A percentile compares a stretch with the other conserved stretches of the same genome.
Evolutionary conservation across 2,329 filamentous ascomycete genomes (phyloP).

Genomic region (Talaromyces amestolkiae): DNA sequence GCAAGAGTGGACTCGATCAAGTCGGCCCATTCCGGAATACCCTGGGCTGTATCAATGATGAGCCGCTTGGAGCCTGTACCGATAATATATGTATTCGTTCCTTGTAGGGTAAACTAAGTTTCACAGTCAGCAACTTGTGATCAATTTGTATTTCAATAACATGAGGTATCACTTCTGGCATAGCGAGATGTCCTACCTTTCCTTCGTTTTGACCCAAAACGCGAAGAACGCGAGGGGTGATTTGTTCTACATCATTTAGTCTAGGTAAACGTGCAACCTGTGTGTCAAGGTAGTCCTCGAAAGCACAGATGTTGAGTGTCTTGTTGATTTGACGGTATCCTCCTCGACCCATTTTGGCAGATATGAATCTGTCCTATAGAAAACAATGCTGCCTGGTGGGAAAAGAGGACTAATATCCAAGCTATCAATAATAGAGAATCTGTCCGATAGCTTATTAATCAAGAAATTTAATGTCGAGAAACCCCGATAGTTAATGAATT

Average conservation of each 20-base stretch:
- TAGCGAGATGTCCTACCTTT: constrained; percentile 30
- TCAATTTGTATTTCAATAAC: neutral
- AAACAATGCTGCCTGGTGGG: no score
- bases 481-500: no score
- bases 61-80: constrained; percentile 36
- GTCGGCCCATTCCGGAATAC: neutral
- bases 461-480: no score
- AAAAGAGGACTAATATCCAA: no score
- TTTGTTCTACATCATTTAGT: constrained; percentile 41
- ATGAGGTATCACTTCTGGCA: neutral
- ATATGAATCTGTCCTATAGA: no score
- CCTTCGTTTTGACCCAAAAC: constrained; percentile 47
- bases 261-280: constrained; percentile 39
- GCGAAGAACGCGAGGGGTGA: constrained; percentile 44
- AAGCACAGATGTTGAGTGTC: constrained; percentile 46
- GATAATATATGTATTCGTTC: constrained; percentile 42
- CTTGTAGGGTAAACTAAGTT: constrained; percentile 37
- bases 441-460: no score
- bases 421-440: no score
- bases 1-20: neutral
- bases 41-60: constrained; percentile 36
- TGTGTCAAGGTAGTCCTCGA: constrained; percentile 48
- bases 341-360: neutral
- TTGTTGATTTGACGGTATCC: constrained; percentile 47
- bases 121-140: neutral